Evolutionary conservation across 2,329 filamentous ascomycete genomes (phyloP).

Genomic region (Juglanconis sp.): DNA sequence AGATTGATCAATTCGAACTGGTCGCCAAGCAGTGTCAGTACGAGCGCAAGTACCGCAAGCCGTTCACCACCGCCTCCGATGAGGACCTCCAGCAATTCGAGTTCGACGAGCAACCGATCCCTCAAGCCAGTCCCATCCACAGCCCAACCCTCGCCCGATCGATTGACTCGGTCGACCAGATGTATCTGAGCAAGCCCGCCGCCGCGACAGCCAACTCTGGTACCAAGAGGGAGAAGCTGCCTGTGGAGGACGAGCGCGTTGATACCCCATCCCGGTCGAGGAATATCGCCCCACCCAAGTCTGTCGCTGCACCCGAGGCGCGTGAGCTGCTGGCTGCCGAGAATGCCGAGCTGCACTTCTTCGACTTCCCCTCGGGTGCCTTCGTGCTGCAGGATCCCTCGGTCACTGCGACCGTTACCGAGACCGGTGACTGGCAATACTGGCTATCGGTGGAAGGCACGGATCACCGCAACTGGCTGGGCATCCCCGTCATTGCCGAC

Average conservation of each 20-base stretch:
- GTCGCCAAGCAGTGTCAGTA: slow-evolving; percentile 92
- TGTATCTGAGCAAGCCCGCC: slow-evolving; percentile 45
- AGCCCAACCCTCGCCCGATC: slow-evolving; percentile 54
- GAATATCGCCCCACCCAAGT: slow-evolving; percentile 42
- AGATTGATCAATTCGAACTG: slow-evolving; percentile 76
- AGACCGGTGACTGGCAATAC: slow-evolving; percentile 89
- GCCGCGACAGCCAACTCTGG: slow-evolving; percentile 40
- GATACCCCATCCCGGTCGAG: slow-evolving; percentile 31
- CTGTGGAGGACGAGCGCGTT: slow-evolving; percentile 21
- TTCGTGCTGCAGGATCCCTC: slow-evolving; percentile 77
- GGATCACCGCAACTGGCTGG: slow-evolving; percentile 74
- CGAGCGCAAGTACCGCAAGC: slow-evolving; percentile 88
- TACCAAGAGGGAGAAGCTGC: slow-evolving; percentile 38
- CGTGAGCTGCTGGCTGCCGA: slow-evolving; percentile 73
- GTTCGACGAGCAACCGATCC: slow-evolving; percentile 66
- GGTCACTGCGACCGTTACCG: slow-evolving; percentile 76
- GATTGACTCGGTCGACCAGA: slow-evolving; percentile 56
- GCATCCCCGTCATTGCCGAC: slow-evolving; percentile 79
- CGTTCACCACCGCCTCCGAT: slow-evolving; percentile 75
- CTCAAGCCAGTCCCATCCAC: slow-evolving; percentile 60
- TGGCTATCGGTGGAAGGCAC: slow-evolving; percentile 83
- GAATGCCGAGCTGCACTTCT: slow-evolving; percentile 83
- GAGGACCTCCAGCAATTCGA: slow-evolving; percentile 79
- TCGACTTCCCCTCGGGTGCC: slow-evolving; percentile 81
- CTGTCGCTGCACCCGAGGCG: slow-evolving; percentile 65